Evolutionary conservation across 164 flowering plant genomes (phyloP), one percentile per base, ranked within the genome.

Genomic region (Amborella trichopoda): DNA sequence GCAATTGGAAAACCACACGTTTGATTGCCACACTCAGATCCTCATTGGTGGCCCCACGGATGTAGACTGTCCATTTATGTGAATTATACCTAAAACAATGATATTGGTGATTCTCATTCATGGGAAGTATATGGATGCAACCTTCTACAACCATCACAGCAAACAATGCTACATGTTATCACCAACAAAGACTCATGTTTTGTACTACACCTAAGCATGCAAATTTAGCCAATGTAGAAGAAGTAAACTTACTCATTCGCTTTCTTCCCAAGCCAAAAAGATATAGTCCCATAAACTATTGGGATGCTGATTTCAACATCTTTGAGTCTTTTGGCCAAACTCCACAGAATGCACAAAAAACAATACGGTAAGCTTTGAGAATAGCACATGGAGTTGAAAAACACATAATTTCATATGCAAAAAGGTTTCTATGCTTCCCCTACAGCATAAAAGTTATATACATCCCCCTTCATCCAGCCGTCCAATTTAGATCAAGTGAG

Each of bases 171-270:
- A n/a, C n/a, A n/a, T n/a, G n/a, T n/a, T n/a, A n/a, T n/a, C n/a
- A n/a, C n/a, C n/a, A n/a, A n/a, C n/a, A n/a, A n/a, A n/a, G n/a
- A n/a, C n/a, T n/a, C n/a, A n/a, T n/a, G n/a, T n/a, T n/a, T n/a
- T n/a, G n/a, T n/a, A n/a, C n/a, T n/a, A n/a, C n/a, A n/a, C n/a
- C n/a, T n/a, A n/a, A n/a, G n/a, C n/a, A n/a, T n/a, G n/a, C n/a
- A n/a, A n/a, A n/a, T n/a, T n/a, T n/a, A n/a, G n/a, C n/a, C n/a
- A n/a, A n/a, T n/a, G n/a, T n/a, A n/a, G n/a, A n/a, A n/a, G n/a
- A n/a, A n/a, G n/a, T n/a, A n/a, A n/a, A 81, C 91, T 77, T 73
- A 81, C 83, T 82, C 89, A 56, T 73, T 84, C 12, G 93, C 93
- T 66, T 80, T 86, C 60, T 78, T 80, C 10, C 96, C 96, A 25